These are phyloP conservation scores for Trapa incisa DNA, from an alignment of 345 rosid species.

Conservation along the genomic window DNA sequence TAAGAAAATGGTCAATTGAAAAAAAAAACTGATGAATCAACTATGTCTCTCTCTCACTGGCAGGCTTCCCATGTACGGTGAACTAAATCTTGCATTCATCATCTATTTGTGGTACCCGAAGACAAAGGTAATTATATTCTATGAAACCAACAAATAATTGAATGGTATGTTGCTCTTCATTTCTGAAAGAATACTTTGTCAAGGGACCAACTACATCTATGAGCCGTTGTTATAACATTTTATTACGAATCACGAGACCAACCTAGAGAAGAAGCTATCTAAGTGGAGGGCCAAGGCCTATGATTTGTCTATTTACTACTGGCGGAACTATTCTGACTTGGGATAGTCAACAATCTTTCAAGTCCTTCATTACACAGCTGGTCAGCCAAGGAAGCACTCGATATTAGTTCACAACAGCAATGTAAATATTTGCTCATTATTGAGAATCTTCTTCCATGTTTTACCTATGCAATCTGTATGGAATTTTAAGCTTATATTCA, in stretches of 20 bases:
- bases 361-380: conserved; percentile 36
- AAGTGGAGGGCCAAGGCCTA: conserved; percentile 54
- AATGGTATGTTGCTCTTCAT: not conserved
- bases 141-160: not conserved
- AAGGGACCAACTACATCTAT: conserved; percentile 68
- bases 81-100: not conserved
- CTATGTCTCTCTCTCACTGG: not conserved
- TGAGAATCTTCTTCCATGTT: not conserved
- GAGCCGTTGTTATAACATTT: conserved; percentile 49
- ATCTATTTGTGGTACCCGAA: conserved; percentile 37
- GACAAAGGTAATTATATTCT: conserved; percentile 15
- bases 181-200: not conserved
- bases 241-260: conserved; percentile 54
- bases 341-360: conserved; percentile 57
- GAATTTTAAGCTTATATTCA: not conserved
- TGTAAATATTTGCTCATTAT: too few relatives aligned
- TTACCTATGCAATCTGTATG: not conserved
- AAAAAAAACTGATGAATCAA: not conserved
- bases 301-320: conserved; percentile 58
- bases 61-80: conserved; percentile 39
- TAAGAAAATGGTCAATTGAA: conserved; percentile 2
- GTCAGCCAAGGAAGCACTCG: conserved; percentile 42
- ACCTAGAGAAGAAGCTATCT: conserved; percentile 53
- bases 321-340: conserved; percentile 45
- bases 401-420: too few relatives aligned